Base-by-base conservation (phyloP, 352 stramenopile genomes). In the Pythium insidiosum region DNA sequence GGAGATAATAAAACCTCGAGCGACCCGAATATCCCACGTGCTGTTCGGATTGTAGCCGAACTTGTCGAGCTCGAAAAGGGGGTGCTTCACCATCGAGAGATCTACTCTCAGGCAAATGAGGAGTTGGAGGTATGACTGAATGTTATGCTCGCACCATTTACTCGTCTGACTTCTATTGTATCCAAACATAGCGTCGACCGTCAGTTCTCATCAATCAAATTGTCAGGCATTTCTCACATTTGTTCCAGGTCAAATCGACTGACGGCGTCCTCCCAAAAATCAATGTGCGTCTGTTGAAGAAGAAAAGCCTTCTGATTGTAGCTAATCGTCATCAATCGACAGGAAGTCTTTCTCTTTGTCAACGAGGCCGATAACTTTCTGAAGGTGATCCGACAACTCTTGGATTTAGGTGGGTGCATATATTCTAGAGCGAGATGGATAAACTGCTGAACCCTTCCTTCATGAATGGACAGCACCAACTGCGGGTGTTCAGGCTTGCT, bases 181-280 rank as follows among this genome's bases (percentile, higher is more conserved):
- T 4, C 9, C 21, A 20, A 10, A 20, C 34, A 9, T 25, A 88
- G 75, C 69, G 78, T 23, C 72, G 74, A 16, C 84, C 84, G 22
- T 82, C 76, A 19, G 62, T 93, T 11, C 48, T 95, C 15, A 68
- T 94, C 16, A 89, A 95, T 45, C 74, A 89, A 36, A 90, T 94
- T 20, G 79, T 96, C 7, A 66, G 70, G 23, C 84, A 96, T 24
- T 94, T 95, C 44, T 84, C 70, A 20, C 76, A 94, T 33, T 59
- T 96, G 6, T 96, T 96, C 60, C 63, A 86, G 34, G 68, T 96
- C 15, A 86, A 81, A 37, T 77, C 58, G 24, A 60, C 95, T 12
- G 84, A 96, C 43, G 85, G 84, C 1, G 75, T 95, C 22, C 67
- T 96, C n/a, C 85, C 85, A 3, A 95, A 94, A 47, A 93, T 95